Evolutionary conservation across 371 early-diverging fungal species (phyloP).

Genomic region (Mucor sp.): DNA sequence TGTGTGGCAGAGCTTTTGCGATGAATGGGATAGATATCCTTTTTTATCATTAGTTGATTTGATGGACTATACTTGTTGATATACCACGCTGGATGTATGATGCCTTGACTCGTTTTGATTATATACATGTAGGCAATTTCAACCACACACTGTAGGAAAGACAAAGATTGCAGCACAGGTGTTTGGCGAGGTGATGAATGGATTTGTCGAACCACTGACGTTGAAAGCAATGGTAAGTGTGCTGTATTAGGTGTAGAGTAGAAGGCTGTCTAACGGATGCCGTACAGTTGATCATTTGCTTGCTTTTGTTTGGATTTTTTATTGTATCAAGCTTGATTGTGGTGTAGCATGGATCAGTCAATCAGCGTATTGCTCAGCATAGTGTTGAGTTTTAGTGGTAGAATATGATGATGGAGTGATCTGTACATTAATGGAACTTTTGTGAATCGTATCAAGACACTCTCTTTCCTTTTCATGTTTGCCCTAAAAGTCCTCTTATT

Average conservation of each 20-base stretch:
- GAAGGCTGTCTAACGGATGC: not conserved
- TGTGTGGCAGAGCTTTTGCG: conserved; percentile 15
- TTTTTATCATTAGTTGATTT: not conserved
- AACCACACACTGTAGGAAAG: not conserved
- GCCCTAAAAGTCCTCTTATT: not conserved
- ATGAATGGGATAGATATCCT: conserved; percentile 26
- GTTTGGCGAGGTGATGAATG: conserved; percentile 23
- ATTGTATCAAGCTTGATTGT: conserved; percentile 9
- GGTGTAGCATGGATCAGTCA: not conserved
- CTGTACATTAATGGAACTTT: no score
- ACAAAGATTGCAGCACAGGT: conserved; percentile 16
- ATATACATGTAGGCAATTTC: conserved; percentile 15
- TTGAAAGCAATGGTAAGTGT: conserved; percentile 22
- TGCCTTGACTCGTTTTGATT: not conserved
- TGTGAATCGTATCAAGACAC: no score
- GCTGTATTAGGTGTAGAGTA: not conserved
- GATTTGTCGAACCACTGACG: conserved; percentile 16
- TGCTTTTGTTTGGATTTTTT: conserved; percentile 12
- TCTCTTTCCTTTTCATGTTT: not conserved
- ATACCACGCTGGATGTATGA: no score
- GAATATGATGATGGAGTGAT: no score
- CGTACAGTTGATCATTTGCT: conserved; percentile 7
- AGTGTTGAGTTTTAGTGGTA: not conserved
- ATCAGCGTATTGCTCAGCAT: not conserved
- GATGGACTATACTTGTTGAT: no score